These are phyloP conservation scores for Echinochloa phyllopogon DNA, from an alignment of 176 grass and related monocot species.

Conservation along the genomic window DNA sequence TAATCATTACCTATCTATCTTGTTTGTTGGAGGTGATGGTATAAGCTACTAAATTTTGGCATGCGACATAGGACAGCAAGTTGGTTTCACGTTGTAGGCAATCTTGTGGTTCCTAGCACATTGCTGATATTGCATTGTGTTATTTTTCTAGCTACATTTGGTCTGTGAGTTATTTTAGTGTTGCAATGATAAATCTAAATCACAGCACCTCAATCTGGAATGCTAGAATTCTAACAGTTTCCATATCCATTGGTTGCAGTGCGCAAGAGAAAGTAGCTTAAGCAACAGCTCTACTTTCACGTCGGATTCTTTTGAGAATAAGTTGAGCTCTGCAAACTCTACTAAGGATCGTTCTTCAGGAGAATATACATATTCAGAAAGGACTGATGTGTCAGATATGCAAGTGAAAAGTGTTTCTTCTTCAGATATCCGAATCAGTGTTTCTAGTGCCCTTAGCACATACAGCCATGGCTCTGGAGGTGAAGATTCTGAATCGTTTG, in stretches of 20 bases:
- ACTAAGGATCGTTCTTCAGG: conserved; percentile 66
- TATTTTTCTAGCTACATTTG: conserved; percentile 19
- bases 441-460: conserved; percentile 96
- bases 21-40: not conserved
- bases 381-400: conserved; percentile 84
- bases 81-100: not conserved
- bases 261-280: conserved; percentile 80
- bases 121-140: not conserved
- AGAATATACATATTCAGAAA: conserved; percentile 72
- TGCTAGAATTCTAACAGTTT: conserved; percentile 30
- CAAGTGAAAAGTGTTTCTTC: conserved; percentile 80
- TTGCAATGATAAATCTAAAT: conserved; percentile 10
- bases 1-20: not conserved
- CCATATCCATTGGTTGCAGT: conserved; percentile 50
- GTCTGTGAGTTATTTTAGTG: not conserved
- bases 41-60: not conserved
- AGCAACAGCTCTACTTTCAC: conserved; percentile 76
- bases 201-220: conserved; percentile 8
- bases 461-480: conserved; percentile 95
- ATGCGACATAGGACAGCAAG: not conserved
- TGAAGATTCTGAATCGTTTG: conserved; percentile 90
- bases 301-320: conserved; percentile 65
- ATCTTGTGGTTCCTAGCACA: not conserved
- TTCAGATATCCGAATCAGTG: conserved; percentile 83
- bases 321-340: conserved; percentile 77